phyloP scores from a whole-genome alignment of 1,284 basidiomycete species.

The Cryptococcus amylolentus region DNA sequence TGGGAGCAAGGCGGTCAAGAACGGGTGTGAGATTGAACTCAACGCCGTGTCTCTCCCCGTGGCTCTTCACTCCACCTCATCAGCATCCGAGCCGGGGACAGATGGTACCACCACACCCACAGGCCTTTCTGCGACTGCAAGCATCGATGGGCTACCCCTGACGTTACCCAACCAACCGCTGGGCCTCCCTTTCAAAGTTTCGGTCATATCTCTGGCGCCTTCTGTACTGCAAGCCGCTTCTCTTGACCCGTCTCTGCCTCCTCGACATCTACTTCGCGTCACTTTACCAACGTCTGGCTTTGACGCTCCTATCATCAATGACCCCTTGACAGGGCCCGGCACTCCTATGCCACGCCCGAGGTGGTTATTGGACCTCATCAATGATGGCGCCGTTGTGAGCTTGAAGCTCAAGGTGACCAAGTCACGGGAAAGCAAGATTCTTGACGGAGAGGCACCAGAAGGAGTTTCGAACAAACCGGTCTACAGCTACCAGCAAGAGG shows the following conservation, averaged over 20 bases:
- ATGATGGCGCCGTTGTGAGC: conserved; percentile 63
- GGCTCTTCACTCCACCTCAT: conserved; percentile 15
- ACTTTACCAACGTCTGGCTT: conserved; percentile 78
- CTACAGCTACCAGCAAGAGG: conserved; percentile 58
- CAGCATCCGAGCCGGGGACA: neutral
- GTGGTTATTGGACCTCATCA: conserved; percentile 70
- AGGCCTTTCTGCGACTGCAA: neutral
- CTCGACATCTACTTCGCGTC: conserved; percentile 69
- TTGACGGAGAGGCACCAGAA: neutral
- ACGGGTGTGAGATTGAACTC: conserved; percentile 38
- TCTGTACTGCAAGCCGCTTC: conserved; percentile 70
- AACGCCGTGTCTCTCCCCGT: conserved; percentile 37
- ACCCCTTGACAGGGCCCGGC: conserved; percentile 69
- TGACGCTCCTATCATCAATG: conserved; percentile 67
- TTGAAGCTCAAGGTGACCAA: conserved; percentile 54
- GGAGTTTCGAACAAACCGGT: neutral
- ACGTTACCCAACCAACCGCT: conserved; percentile 23
- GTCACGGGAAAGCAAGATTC: neutral
- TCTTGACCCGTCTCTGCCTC: conserved; percentile 44
- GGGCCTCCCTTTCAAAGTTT: conserved; percentile 43
- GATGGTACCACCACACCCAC: neutral
- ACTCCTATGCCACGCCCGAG: conserved; percentile 63
- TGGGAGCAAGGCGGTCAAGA: conserved; percentile 26
- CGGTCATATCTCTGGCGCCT: conserved; percentile 61
- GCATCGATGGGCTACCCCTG: conserved; percentile 21